phyloP scores from a whole-genome alignment of 768 basidiomycete species.

The Basidioascus undulatus region DNA sequence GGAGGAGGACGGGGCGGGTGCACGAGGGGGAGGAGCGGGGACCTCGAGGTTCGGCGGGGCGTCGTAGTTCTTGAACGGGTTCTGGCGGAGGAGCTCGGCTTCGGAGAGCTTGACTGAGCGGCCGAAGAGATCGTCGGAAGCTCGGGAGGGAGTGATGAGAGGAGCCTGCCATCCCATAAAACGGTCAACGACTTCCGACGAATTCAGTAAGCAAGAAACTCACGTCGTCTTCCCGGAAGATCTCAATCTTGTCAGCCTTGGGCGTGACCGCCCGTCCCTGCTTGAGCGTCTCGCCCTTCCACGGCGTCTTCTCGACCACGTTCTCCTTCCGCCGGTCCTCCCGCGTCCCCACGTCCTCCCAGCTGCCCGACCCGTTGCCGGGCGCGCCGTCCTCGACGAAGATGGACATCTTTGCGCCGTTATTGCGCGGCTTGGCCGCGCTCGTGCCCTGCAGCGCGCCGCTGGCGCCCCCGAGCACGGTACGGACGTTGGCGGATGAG shows the following conservation, averaged over 20 bases:
- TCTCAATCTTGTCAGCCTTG: conserved; percentile 21
- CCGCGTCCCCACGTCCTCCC: conserved; percentile 23
- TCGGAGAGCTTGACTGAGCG: conserved; percentile 15
- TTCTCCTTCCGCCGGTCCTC: conserved; percentile 24
- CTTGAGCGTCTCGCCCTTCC: conserved; percentile 22
- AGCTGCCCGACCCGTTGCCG: conserved; percentile 9
- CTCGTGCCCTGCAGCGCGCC: not conserved
- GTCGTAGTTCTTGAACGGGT: conserved; percentile 22
- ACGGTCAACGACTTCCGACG: not conserved
- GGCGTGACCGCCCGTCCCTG: conserved; percentile 14
- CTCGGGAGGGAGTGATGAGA: not conserved
- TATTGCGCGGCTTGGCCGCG: conserved; percentile 6
- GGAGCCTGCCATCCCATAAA: not conserved
- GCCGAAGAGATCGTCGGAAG: conserved; percentile 17
- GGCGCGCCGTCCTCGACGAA: conserved; percentile 18
- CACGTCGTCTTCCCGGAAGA: conserved; percentile 24
- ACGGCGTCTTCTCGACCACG: conserved; percentile 18
- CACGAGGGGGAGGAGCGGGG: not conserved
- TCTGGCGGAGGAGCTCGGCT: conserved; percentile 20
- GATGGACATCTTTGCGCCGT: conserved; percentile 17
- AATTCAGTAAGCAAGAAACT: too few relatives aligned
- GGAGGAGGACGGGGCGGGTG: not conserved
- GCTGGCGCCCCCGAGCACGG: not conserved
- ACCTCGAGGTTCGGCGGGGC: conserved; percentile 9
- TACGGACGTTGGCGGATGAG: not conserved